phyloP scores from a whole-genome alignment of 805 yeast species.

The Ogataea thermomethanolica region DNA sequence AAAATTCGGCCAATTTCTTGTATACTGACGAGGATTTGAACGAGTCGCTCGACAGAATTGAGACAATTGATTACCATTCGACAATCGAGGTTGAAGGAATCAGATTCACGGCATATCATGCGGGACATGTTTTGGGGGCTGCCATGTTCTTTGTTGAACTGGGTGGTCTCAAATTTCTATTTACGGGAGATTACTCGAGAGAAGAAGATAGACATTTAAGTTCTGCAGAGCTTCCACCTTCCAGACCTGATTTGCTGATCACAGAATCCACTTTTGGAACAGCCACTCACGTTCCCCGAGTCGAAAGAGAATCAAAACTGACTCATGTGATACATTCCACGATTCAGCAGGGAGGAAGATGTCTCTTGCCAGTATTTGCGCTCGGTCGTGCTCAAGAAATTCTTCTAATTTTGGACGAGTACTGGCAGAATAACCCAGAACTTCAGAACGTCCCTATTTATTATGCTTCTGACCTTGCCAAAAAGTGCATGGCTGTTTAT shows the following conservation, averaged over 20 bases:
- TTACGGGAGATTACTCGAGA: slow-evolving; percentile 96
- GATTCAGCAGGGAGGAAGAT: slow-evolving; percentile 83
- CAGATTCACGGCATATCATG: slow-evolving; percentile 95
- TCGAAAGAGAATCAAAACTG: slow-evolving; percentile 77
- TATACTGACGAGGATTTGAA: slow-evolving; percentile 89
- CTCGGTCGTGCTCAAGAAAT: slow-evolving; percentile 96
- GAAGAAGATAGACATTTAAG: slow-evolving; percentile 94
- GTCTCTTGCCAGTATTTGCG: slow-evolving; percentile 91
- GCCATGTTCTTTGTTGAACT: slow-evolving; percentile 96
- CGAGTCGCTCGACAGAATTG: slow-evolving; percentile 84
- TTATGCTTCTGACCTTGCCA: slow-evolving; percentile 90
- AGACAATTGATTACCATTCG: slow-evolving; percentile 92
- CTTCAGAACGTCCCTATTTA: slow-evolving; percentile 78
- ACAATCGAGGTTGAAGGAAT: slow-evolving; percentile 93
- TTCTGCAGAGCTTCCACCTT: slow-evolving; percentile 90
- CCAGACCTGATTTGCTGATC: slow-evolving; percentile 81
- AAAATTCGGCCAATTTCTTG: slow-evolving; percentile 41
- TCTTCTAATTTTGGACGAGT: slow-evolving; percentile 85
- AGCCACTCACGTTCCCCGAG: slow-evolving; percentile 90
- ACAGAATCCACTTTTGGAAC: slow-evolving; percentile 98
- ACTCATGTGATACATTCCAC: slow-evolving; percentile 83
- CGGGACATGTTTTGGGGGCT: slow-evolving; percentile 99
- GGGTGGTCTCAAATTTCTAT: slow-evolving; percentile 82
- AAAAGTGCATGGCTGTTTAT: slow-evolving; percentile 95
- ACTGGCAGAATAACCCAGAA: slow-evolving; percentile 84